A percentile compares a stretch with the other conserved stretches of the same genome.
phyloP scores from a whole-genome alignment of 2,329 filamentous ascomycete species.

The Colletotrichum kahawae region DNA sequence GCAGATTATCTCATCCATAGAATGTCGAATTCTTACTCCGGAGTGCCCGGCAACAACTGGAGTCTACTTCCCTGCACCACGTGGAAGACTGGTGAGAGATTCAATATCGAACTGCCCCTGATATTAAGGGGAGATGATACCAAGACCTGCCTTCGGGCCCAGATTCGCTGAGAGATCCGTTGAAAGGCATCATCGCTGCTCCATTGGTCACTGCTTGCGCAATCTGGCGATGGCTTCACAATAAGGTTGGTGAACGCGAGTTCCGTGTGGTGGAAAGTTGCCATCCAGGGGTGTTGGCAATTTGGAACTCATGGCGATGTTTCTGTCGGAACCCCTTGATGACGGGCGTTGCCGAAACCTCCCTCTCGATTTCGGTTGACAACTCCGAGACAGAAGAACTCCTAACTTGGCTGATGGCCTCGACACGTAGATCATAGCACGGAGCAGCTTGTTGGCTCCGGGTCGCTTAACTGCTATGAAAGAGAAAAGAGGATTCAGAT shows the following conservation, averaged over 20 bases:
- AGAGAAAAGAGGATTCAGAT: background rate
- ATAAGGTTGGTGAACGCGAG: background rate
- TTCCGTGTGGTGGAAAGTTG: background rate
- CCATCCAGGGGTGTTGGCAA: background rate
- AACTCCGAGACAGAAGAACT: background rate
- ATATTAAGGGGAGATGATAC: slow-evolving; percentile 15
- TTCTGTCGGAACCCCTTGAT: background rate
- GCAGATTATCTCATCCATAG: background rate
- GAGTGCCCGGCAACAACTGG: slow-evolving; percentile 3
- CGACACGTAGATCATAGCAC: slow-evolving; percentile 13
- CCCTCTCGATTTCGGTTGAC: background rate
- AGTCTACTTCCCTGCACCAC: background rate
- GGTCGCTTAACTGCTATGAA: background rate
- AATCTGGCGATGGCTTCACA: background rate
- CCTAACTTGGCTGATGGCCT: background rate
- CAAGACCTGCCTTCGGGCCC: background rate
- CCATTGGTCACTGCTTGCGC: background rate
- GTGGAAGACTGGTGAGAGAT: background rate
- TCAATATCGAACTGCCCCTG: background rate
- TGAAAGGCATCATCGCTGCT: background rate
- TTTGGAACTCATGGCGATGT: background rate
- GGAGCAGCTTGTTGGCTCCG: background rate
- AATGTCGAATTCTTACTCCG: background rate
- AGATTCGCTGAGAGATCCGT: background rate
- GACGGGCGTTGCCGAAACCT: background rate